Evolutionary conservation across 768 basidiomycete genomes (phyloP).

Genomic region (Epithele typhae): DNA sequence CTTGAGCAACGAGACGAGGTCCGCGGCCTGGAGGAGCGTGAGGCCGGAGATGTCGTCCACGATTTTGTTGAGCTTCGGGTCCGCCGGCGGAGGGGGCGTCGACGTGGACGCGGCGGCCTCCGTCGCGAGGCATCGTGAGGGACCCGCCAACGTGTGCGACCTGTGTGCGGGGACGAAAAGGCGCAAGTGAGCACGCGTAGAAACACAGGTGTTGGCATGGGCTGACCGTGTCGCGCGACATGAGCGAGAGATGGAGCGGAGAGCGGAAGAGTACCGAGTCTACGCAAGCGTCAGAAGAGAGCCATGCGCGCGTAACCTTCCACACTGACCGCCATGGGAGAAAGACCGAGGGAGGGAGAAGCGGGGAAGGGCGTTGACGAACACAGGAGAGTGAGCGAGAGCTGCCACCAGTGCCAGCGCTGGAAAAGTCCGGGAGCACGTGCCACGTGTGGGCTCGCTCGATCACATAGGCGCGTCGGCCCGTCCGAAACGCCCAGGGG

Average conservation of each 20-base stretch:
- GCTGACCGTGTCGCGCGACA: constrained; percentile 19
- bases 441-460: constrained; percentile 5
- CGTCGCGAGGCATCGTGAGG: constrained; percentile 55
- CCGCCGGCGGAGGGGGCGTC: constrained; percentile 38
- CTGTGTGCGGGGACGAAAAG: constrained; percentile 5
- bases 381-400: neutral
- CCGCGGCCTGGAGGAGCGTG: constrained; percentile 90
- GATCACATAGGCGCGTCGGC: too few relatives aligned
- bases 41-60: constrained; percentile 91
- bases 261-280: constrained; percentile 25
- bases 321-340: constrained; percentile 24
- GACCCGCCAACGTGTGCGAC: constrained; percentile 18
- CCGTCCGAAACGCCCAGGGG: too few relatives aligned
- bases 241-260: constrained; percentile 22
- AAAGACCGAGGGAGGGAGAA: neutral
- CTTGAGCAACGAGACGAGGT: constrained; percentile 90
- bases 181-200: neutral
- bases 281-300: constrained; percentile 7
- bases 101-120: constrained; percentile 39
- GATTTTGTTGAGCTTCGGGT: constrained; percentile 73
- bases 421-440: constrained; percentile 12
- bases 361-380: neutral
- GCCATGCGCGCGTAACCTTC: too few relatives aligned
- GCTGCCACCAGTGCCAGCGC: constrained; percentile 2
- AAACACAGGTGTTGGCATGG: neutral